Evolutionary conservation across 179 eudicot species (phyloP), one percentile per base, ranked within the genome.

Genomic region (Spergularia azorica): DNA sequence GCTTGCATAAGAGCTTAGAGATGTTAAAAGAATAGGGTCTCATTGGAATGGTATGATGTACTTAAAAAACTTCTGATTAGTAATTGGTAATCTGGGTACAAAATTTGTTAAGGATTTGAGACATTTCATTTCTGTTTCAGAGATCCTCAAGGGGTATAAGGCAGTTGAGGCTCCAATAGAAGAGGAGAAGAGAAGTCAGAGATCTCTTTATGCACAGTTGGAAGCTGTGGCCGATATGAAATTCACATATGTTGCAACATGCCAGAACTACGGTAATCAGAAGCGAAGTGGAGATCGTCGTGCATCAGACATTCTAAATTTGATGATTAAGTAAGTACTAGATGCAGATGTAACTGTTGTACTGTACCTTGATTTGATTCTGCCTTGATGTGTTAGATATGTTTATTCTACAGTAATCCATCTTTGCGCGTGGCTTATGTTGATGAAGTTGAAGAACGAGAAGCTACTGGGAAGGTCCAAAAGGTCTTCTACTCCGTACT

Each of bases 211-310:
- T 88, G 87, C 97, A 74, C 95, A 88, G 79, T 67, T 95, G 74
- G 98, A 95, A 78, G 98, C 98, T 66, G 79, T 95, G 63, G 93
- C 97, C 48, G 95, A 95, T 78, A 85, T 95, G 97, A 95, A 95
- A 79, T 95, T 95, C 83, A 90, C 97, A 9, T 95, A 95, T 70
- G 94, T 95, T 38, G 96, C 98, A 54, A 95, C 98, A 21, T 95
- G 98, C 77, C 98, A 95, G 82, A 89, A 83, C 72, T 95, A 92
- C 84, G 98, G 98, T 63, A 90, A 90, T 77, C 98, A 95, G 84
- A 95, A 95, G 84, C 84, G 90, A 14, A 83, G 86, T 80, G 97
- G 97, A 80, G 99, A 95, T 87, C 97, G 98, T 26, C 99, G 88
- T 78, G 99, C 99, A 70, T 93, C 99, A 38, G 99, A 95, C 83